Percentiles rank a stretch among this genome's conserved stretches.
These are phyloP conservation scores for Erodium texanum DNA, from an alignment of 441 rosid species.

Conservation along the genomic window DNA sequence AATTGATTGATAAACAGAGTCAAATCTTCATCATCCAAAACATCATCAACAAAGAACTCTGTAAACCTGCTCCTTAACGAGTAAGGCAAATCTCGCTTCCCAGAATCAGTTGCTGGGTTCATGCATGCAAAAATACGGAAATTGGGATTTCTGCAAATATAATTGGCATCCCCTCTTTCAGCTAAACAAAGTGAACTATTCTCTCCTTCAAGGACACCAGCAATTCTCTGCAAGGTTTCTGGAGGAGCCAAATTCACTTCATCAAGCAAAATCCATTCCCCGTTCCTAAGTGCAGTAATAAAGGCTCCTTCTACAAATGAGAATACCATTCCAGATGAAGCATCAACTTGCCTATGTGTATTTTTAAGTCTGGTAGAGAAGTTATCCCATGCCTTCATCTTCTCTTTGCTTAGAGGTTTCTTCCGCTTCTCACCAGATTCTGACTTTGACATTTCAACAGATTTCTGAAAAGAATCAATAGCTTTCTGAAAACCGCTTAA, in stretches of 20 bases:
- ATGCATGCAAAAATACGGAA: constrained; percentile 92
- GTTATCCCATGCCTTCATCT: constrained; percentile 42
- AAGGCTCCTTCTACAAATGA: constrained; percentile 96
- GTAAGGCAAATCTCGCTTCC: constrained; percentile 83
- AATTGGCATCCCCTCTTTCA: constrained; percentile 83
- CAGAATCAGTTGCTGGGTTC: constrained; percentile 99
- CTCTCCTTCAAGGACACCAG: constrained; percentile 94
- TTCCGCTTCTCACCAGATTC: constrained; percentile 62
- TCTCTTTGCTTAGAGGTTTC: constrained; percentile 39
- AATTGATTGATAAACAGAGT: constrained; percentile 59
- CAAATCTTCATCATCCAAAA: constrained; percentile 64
- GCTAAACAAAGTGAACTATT: constrained; percentile 87
- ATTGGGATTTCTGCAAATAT: constrained; percentile 60
- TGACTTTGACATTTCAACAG: constrained; percentile 25
- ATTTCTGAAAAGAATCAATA: constrained; percentile 27
- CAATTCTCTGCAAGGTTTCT: constrained; percentile 83
- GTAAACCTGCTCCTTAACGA: constrained; percentile 80
- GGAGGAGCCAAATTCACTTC: constrained; percentile 97
- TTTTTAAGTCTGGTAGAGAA: constrained; percentile 50
- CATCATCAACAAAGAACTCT: constrained; percentile 84
- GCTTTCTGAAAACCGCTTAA: constrained; percentile 43
- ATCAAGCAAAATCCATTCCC: constrained; percentile 95
- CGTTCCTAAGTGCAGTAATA: constrained; percentile 79
- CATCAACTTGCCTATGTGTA: constrained; percentile 40
- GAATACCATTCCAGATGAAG: constrained; percentile 76